Conservation (phyloP, 495 filamentous ascomycete genomes). For the Chaetomium tenue region DNA sequence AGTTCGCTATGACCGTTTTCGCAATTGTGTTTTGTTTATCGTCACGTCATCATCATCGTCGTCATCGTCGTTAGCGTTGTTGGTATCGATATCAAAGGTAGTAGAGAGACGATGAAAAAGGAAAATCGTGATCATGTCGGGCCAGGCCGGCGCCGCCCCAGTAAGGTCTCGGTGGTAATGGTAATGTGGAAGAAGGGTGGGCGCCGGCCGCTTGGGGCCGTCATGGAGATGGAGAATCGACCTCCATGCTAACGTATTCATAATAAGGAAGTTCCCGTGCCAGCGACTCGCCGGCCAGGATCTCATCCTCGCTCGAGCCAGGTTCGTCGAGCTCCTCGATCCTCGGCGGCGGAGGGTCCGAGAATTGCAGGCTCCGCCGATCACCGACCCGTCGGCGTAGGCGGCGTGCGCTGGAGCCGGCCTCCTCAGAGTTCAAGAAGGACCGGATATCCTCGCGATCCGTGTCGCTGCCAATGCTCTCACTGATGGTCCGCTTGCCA, state of each 20-base stretch:
- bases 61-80: constrained; percentile 17
- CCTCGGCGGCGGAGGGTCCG: constrained; percentile 47
- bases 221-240: constrained; percentile 49
- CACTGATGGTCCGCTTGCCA: constrained; percentile 53
- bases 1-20: constrained; percentile 2
- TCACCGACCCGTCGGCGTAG: constrained; percentile 50
- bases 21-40: constrained; percentile 9
- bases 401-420: constrained; percentile 46
- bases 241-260: constrained; percentile 45
- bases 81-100: not conserved
- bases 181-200: not conserved
- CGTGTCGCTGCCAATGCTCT: constrained; percentile 54
- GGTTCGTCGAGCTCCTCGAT: constrained; percentile 56
- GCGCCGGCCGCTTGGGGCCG: too few relatives aligned
- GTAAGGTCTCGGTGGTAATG: not conserved
- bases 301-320: constrained; percentile 49
- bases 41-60: constrained; percentile 21
- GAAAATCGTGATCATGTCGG: not conserved
- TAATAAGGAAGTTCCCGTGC: constrained; percentile 52
- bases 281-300: constrained; percentile 43
- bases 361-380: constrained; percentile 50
- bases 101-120: not conserved
- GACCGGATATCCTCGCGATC: constrained; percentile 53
- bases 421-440: constrained; percentile 41
- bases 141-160: not conserved